Conservation (phyloP, 2,329 filamentous ascomycete genomes). For the Rutstroemia sp. region DNA sequence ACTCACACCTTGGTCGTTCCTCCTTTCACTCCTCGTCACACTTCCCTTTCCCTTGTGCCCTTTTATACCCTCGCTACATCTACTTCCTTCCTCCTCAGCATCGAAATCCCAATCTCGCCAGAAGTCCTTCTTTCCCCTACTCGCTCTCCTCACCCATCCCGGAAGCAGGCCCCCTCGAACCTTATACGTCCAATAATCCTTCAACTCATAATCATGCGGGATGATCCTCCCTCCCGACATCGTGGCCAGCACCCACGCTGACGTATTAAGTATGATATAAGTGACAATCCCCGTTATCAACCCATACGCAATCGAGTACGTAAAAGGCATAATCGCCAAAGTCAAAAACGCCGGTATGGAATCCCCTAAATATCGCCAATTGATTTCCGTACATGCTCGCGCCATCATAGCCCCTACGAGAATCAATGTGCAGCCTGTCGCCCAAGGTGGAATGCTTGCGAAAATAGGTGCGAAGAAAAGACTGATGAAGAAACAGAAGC, state of each 20-base stretch:
- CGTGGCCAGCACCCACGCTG: constrained; percentile 62
- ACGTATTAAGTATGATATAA: constrained; percentile 68
- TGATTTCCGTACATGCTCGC: constrained; percentile 70
- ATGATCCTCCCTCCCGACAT: constrained; percentile 61
- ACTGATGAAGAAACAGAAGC: constrained; percentile 77
- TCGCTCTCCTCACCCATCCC: constrained; percentile 59
- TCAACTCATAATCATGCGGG: constrained; percentile 66
- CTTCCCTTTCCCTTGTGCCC: constrained; percentile 12
- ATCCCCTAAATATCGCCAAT: constrained; percentile 82
- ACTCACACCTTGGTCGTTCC: not conserved
- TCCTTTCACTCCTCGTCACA: constrained; percentile 7
- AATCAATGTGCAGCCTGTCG: constrained; percentile 80
- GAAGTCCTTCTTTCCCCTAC: constrained; percentile 17
- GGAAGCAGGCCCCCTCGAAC: constrained; percentile 69
- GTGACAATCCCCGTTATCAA: constrained; percentile 71
- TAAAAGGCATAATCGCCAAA: constrained; percentile 82
- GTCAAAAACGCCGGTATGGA: constrained; percentile 79
- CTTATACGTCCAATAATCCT: constrained; percentile 75
- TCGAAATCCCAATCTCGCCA: constrained; percentile 23
- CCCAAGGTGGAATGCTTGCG: constrained; percentile 82
- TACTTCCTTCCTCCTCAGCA: constrained; percentile 12
- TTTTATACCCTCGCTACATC: not conserved
- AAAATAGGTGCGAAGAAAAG: constrained; percentile 90
- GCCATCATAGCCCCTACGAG: constrained; percentile 88
- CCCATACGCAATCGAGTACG: constrained; percentile 81